Conservation (phyloP, 768 basidiomycete genomes). For the Termitomyces titanicus region DNA sequence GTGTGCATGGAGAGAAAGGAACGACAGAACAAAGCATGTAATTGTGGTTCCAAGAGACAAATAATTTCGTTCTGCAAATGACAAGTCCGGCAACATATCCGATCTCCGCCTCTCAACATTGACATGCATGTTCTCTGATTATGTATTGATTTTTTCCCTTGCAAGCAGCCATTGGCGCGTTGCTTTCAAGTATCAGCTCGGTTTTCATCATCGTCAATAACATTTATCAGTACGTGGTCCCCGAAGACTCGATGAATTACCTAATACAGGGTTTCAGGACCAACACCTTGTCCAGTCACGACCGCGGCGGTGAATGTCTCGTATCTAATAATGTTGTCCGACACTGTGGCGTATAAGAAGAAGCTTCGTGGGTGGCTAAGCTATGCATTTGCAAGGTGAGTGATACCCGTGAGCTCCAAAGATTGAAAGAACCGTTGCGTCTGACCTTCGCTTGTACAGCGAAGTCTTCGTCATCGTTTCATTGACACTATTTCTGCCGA, state of each 20-base stretch:
- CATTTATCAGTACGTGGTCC: no score
- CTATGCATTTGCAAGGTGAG: slow-evolving; percentile 80
- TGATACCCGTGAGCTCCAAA: neutral
- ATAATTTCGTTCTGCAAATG: neutral
- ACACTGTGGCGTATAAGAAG: slow-evolving; percentile 26
- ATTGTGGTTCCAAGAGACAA: neutral
- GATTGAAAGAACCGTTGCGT: neutral
- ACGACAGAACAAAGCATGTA: slow-evolving; percentile 10
- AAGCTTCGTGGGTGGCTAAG: slow-evolving; percentile 74
- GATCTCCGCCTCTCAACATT: neutral
- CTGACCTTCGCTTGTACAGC: slow-evolving; percentile 29
- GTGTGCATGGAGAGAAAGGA: slow-evolving; percentile 9
- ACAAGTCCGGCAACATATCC: neutral
- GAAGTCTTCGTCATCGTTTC: slow-evolving; percentile 83
- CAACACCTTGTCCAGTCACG: neutral
- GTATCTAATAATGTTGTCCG: slow-evolving; percentile 18
- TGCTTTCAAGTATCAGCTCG: no score
- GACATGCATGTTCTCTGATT: neutral
- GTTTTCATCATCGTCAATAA: no score
- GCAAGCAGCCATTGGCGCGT: no score
- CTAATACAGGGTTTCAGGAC: neutral
- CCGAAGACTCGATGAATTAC: no score
- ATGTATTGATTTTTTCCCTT: neutral
- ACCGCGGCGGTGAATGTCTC: neutral
- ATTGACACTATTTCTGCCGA: slow-evolving; percentile 77